These are phyloP conservation scores for Chytriomyces sp. DNA, from an alignment of 192 early-diverging fungal species.

Conservation along the genomic window DNA sequence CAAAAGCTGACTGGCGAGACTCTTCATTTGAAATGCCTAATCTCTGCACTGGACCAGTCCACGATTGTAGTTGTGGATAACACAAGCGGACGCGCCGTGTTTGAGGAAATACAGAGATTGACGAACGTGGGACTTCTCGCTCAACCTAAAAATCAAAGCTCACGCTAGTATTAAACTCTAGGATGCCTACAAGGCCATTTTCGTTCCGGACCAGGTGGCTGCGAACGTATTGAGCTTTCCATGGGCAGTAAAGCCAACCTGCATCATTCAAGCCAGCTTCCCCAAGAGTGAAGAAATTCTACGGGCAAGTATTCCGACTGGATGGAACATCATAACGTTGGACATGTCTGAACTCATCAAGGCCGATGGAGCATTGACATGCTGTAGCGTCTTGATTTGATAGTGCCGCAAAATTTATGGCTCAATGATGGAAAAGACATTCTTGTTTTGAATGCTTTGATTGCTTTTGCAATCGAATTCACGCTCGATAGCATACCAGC, in stretches of 20 bases:
- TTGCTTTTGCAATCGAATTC: too few species aligned
- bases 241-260: background rate
- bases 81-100: constrained; percentile 27
- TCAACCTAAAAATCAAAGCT: too few species aligned
- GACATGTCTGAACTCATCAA: constrained; percentile 47
- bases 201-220: constrained; percentile 41
- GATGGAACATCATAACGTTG: constrained; percentile 20
- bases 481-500: too few species aligned
- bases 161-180: background rate
- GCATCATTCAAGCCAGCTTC: constrained; percentile 41
- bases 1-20: constrained; percentile 29
- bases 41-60: constrained; percentile 23
- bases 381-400: constrained; percentile 38
- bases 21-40: constrained; percentile 44
- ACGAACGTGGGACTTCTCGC: background rate
- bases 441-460: too few species aligned
- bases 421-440: too few species aligned
- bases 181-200: constrained; percentile 18
- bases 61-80: constrained; percentile 33
- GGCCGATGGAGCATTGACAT: constrained; percentile 46
- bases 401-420: background rate
- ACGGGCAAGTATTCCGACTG: background rate
- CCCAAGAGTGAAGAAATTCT: constrained; percentile 30
- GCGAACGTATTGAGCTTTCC: constrained; percentile 43
- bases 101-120: constrained; percentile 27